These are phyloP conservation scores for Saccharomycodes ludwigii DNA, from an alignment of 805 yeast species.

Conservation along the genomic window DNA sequence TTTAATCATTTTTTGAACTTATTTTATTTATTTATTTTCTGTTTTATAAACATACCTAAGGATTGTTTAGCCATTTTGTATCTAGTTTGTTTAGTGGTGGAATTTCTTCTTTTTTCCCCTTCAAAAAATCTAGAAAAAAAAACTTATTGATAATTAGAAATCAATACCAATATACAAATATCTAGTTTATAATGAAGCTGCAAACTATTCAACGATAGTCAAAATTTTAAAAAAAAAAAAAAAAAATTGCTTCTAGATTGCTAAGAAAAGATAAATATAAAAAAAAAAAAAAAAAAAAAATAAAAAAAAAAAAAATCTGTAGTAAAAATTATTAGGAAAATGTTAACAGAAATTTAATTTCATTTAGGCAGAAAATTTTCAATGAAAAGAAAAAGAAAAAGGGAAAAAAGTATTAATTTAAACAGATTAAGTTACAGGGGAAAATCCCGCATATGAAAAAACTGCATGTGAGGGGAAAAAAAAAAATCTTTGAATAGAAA, in stretches of 20 bases:
- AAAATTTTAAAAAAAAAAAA: not conserved
- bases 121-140: conserved; percentile 8
- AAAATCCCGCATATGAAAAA: not conserved
- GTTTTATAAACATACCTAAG: conserved; percentile 30
- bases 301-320: not conserved
- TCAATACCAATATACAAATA: conserved; percentile 1
- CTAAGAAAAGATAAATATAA: conserved; percentile 1
- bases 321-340: not conserved
- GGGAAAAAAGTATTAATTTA: too few species aligned
- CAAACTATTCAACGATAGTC: not conserved
- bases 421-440: conserved; percentile 1
- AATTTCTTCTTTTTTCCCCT: conserved; percentile 8
- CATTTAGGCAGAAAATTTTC: not conserved
- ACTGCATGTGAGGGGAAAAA: not conserved
- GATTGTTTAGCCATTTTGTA: conserved; percentile 37
- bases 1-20: too few species aligned
- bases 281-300: conserved; percentile 1
- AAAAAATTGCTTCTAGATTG: conserved; percentile 1
- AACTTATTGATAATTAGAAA: not conserved
- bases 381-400: too few species aligned
- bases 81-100: conserved; percentile 6
- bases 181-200: not conserved
- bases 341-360: conserved; percentile 1
- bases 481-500: too few species aligned
- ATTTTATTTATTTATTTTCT: too few species aligned